phyloP scores from a whole-genome alignment of 1,284 basidiomycete species.

The Ustilago nuda region DNA sequence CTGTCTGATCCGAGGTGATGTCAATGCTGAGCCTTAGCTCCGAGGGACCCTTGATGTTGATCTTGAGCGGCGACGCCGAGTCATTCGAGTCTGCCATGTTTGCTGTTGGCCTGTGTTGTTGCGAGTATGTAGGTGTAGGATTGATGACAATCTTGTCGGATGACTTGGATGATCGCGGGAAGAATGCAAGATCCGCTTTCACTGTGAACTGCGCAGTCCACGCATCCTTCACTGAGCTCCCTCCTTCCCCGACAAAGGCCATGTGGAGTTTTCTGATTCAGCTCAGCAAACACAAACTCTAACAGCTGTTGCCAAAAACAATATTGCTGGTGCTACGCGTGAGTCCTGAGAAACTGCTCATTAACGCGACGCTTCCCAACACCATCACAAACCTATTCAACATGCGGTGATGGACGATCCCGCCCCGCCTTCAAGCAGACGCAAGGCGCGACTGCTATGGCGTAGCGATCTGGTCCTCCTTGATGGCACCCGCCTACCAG shows the following conservation, averaged over 20 bases:
- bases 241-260: background rate
- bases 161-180: background rate
- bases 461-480: conserved; percentile 56
- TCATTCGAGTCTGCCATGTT: conserved; percentile 43
- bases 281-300: background rate
- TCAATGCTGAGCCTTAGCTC: conserved; percentile 61
- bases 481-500: conserved; percentile 62
- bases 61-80: conserved; percentile 46
- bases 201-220: background rate
- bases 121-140: background rate
- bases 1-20: conserved; percentile 56
- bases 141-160: background rate
- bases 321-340: background rate
- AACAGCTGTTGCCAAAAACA: background rate
- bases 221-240: background rate
- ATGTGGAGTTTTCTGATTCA: background rate
- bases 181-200: background rate
- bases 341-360: background rate
- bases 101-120: background rate
- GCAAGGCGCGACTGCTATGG: conserved; percentile 61
- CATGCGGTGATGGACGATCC: conserved; percentile 9
- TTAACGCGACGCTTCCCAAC: conserved; percentile 1
- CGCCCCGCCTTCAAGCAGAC: conserved; percentile 5
- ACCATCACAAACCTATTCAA: conserved; percentile 3
- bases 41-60: conserved; percentile 67